Conservation (phyloP, 495 filamentous ascomycete genomes). For the Penicillium roqueforti region DNA sequence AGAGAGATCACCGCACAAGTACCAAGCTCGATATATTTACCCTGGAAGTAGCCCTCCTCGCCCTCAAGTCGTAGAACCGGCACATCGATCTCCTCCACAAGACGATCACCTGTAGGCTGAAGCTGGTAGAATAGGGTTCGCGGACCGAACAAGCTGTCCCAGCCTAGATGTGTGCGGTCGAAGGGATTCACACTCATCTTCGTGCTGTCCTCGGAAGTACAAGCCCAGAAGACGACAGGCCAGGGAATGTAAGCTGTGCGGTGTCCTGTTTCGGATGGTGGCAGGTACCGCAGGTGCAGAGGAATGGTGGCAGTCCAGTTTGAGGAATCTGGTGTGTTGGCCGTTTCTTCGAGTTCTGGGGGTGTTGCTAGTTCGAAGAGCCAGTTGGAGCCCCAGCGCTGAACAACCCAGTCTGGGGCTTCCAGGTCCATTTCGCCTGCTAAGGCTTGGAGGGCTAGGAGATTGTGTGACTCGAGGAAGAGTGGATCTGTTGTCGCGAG, state of each 20-base stretch:
- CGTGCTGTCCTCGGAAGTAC: constrained; percentile 64
- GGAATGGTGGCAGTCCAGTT: constrained; percentile 76
- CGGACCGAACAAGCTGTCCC: constrained; percentile 77
- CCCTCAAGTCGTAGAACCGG: constrained; percentile 59
- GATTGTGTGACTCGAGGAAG: constrained; percentile 70
- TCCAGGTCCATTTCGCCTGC: constrained; percentile 87
- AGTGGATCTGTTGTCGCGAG: constrained; percentile 60
- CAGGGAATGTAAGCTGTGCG: constrained; percentile 51
- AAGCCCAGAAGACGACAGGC: constrained; percentile 93
- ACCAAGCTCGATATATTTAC: constrained; percentile 61
- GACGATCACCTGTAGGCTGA: constrained; percentile 47
- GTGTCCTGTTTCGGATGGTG: constrained; percentile 51
- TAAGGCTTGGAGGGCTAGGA: constrained; percentile 62
- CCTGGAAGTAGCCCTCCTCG: constrained; percentile 44
- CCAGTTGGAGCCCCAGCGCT: constrained; percentile 74
- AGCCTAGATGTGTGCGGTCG: constrained; percentile 77
- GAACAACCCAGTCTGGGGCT: constrained; percentile 76
- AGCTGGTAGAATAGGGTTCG: constrained; percentile 86
- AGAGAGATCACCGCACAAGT: constrained; percentile 65
- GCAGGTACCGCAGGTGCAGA: constrained; percentile 83
- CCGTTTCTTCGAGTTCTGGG: constrained; percentile 9
- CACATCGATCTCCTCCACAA: constrained; percentile 61
- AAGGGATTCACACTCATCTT: constrained; percentile 81
- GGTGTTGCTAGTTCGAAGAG: constrained; percentile 68
- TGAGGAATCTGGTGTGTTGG: constrained; percentile 2